Percentiles rank a stretch among this genome's conserved stretches.
phyloP scores from a whole-genome alignment of 768 basidiomycete genomes.

The Leccinum imitatum region DNA sequence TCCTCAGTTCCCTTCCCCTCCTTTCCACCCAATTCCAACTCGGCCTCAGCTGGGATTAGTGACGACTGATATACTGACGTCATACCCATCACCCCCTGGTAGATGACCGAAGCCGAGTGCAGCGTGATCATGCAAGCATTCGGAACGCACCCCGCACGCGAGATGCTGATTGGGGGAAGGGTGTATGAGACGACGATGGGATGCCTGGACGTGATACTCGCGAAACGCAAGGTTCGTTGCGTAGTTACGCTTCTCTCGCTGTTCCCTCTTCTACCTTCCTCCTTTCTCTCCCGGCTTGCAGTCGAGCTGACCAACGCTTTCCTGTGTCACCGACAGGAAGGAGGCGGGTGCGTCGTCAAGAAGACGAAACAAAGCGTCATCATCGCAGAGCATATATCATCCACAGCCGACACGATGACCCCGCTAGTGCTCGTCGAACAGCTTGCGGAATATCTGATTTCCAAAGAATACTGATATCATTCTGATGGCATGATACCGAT shows the following conservation, averaged over 20 bases:
- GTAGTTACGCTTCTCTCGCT: background rate
- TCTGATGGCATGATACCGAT: background rate
- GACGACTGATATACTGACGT: background rate
- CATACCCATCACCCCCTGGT: background rate
- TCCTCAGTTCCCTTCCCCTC: no score
- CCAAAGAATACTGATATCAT: constrained; percentile 18
- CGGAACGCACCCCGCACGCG: constrained; percentile 17
- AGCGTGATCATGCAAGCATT: constrained; percentile 21
- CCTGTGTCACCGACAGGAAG: constrained; percentile 8
- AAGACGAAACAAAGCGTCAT: constrained; percentile 28
- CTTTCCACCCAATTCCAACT: no score
- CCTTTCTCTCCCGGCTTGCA: background rate
- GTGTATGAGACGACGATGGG: constrained; percentile 29
- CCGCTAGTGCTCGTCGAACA: constrained; percentile 22
- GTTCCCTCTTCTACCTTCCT: no score
- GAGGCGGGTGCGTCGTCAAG: constrained; percentile 27
- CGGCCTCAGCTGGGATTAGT: background rate
- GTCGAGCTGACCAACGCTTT: background rate
- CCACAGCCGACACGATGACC: constrained; percentile 6
- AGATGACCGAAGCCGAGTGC: constrained; percentile 27
- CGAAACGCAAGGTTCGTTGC: constrained; percentile 19
- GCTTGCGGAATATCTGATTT: constrained; percentile 26
- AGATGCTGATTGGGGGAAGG: constrained; percentile 25
- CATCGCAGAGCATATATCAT: constrained; percentile 21
- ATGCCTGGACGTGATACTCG: constrained; percentile 26